Conservation (phyloP, 2,329 filamentous ascomycete species). For the Colletotrichum eremochloae region DNA sequence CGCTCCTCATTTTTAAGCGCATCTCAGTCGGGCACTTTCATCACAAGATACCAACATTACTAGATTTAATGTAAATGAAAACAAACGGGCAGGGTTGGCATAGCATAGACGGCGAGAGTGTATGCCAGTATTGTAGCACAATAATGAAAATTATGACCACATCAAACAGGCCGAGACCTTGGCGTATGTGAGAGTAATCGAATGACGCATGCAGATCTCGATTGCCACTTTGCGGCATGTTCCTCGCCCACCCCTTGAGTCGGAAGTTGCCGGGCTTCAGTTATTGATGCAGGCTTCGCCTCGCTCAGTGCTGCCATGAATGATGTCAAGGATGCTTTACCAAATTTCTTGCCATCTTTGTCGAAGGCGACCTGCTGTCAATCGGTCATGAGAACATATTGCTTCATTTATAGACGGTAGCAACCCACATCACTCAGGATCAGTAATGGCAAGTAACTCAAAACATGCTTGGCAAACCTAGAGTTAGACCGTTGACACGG, state of each 20-base stretch:
- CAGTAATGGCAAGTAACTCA: not conserved
- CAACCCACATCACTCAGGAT: not conserved
- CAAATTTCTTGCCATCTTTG: not conserved
- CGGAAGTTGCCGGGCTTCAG: not conserved
- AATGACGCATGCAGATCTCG: not conserved
- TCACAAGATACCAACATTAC: slow-evolving; percentile 19
- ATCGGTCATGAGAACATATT: not conserved
- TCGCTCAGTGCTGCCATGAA: not conserved
- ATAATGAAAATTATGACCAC: not conserved
- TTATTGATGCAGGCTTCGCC: not conserved
- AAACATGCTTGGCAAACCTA: not conserved
- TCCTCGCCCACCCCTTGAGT: not conserved
- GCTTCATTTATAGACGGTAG: not conserved
- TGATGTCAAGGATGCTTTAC: not conserved
- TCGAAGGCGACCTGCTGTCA: not conserved
- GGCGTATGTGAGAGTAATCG: not conserved
- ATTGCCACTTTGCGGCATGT: not conserved
- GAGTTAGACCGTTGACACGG: not conserved
- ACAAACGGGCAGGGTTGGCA: slow-evolving; percentile 8
- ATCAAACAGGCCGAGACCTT: not conserved
- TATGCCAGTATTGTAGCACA: not conserved
- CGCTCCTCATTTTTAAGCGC: slow-evolving; percentile 48
- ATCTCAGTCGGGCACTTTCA: not conserved
- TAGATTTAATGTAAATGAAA: slow-evolving; percentile 36
- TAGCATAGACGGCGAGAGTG: slow-evolving; percentile 2